Evolutionary conservation across 345 rosid species (phyloP).

Genomic region (Eucalyptus albens): DNA sequence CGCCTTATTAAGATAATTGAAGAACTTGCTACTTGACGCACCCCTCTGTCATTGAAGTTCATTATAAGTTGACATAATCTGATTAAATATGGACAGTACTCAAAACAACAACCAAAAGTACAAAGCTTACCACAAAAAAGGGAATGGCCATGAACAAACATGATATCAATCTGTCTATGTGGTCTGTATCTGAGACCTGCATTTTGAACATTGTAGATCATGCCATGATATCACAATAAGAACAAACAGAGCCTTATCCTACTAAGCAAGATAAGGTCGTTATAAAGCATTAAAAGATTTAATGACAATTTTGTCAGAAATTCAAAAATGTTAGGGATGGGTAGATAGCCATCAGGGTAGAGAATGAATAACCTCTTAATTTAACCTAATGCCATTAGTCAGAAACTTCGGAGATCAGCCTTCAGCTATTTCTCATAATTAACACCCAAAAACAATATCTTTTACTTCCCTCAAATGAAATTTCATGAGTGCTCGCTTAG

Average conservation of each 20-base stretch:
- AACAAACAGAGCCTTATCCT: neutral
- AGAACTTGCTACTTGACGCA: conserved; percentile 86
- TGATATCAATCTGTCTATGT: conserved; percentile 90
- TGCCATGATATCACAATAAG: neutral
- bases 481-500: neutral
- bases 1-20: conserved; percentile 78
- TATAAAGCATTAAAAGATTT: neutral
- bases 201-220: neutral
- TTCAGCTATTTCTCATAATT: neutral
- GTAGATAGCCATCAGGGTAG: neutral
- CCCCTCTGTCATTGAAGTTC: conserved; percentile 44
- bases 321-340: neutral
- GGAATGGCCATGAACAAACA: conserved; percentile 94
- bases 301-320: neutral
- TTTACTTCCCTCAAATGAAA: neutral
- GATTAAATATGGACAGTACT: neutral
- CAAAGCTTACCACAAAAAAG: conserved; percentile 64
- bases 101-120: neutral
- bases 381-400: neutral
- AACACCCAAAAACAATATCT: neutral
- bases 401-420: neutral
- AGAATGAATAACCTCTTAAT: neutral
- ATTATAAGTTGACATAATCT: neutral
- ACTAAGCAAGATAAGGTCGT: neutral
- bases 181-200: conserved; percentile 91